Percentiles rank a stretch among this genome's conserved stretches.
phyloP scores from a whole-genome alignment of 768 basidiomycete species.

The Sporobolomyces pararoseus region DNA sequence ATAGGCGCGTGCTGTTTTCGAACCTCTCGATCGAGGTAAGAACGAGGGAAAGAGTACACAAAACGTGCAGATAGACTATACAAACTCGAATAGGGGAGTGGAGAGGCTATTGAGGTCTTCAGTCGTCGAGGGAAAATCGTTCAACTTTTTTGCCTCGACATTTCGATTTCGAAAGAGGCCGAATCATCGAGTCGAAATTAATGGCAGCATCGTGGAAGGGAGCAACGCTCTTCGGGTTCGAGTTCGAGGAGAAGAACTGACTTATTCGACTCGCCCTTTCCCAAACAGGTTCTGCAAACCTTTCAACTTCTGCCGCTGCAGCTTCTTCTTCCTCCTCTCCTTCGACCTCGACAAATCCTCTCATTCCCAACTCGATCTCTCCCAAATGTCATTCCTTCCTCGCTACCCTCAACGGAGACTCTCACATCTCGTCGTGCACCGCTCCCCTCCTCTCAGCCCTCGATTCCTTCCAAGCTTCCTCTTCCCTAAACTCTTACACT shows the following conservation, averaged over 20 bases:
- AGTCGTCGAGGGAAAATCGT: neutral
- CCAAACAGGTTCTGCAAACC: neutral
- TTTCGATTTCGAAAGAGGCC: constrained; percentile 6
- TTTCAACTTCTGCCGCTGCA: neutral
- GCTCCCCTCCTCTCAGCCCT: constrained; percentile 56
- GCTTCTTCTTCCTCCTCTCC: neutral
- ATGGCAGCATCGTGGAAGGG: too few relatives aligned
- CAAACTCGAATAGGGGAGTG: neutral
- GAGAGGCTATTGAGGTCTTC: neutral
- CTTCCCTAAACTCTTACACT: constrained; percentile 50
- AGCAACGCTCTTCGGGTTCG: too few relatives aligned
- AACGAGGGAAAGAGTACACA: neutral
- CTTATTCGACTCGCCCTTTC: neutral
- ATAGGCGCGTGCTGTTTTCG: constrained; percentile 11
- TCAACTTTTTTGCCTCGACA: neutral
- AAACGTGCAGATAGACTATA: neutral
- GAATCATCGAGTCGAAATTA: too few relatives aligned
- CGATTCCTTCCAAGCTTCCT: constrained; percentile 54
- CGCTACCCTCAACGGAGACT: constrained; percentile 59
- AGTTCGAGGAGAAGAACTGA: neutral
- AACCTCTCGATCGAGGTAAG: constrained; percentile 1
- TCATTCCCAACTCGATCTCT: constrained; percentile 42
- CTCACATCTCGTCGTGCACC: constrained; percentile 53
- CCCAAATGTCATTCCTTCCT: constrained; percentile 58
- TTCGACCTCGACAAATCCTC: constrained; percentile 28